Percentiles rank a stretch among this genome's conserved stretches.
phyloP scores from a whole-genome alignment of 129 eudicot species.

The Helichrysum umbraculigerum region DNA sequence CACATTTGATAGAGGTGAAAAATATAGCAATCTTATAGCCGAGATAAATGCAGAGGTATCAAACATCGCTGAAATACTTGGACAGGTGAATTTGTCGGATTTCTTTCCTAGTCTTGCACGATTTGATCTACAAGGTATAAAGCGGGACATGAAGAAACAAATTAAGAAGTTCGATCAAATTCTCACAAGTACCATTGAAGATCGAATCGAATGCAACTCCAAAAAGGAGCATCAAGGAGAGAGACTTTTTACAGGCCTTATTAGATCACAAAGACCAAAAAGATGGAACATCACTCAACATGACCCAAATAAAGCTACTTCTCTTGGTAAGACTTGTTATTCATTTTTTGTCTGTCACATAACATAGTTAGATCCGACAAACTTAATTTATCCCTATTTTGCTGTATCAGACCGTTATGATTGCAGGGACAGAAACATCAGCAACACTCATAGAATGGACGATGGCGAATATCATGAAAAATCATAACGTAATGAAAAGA shows the following conservation, averaged over 20 bases:
- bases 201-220: no score
- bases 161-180: no score
- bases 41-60: no score
- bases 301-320: slow-evolving; percentile 20
- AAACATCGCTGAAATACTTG: no score
- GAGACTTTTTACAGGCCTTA: no score
- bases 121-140: no score
- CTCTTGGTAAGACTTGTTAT: background rate
- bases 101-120: no score
- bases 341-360: background rate
- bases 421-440: slow-evolving; percentile 15
- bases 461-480: slow-evolving; percentile 14
- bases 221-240: no score
- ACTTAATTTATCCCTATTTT: background rate
- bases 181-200: no score
- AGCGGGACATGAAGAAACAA: no score
- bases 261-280: no score
- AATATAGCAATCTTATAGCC: background rate
- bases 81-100: no score
- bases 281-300: background rate
- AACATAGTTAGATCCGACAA: background rate
- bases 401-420: background rate
- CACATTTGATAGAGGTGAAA: background rate
- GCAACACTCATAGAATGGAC: slow-evolving; percentile 12
- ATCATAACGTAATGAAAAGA: slow-evolving; percentile 17